Evolutionary conservation across 2,329 filamentous ascomycete genomes (phyloP).

Genomic region (Acephala macrosclerotiorum): DNA sequence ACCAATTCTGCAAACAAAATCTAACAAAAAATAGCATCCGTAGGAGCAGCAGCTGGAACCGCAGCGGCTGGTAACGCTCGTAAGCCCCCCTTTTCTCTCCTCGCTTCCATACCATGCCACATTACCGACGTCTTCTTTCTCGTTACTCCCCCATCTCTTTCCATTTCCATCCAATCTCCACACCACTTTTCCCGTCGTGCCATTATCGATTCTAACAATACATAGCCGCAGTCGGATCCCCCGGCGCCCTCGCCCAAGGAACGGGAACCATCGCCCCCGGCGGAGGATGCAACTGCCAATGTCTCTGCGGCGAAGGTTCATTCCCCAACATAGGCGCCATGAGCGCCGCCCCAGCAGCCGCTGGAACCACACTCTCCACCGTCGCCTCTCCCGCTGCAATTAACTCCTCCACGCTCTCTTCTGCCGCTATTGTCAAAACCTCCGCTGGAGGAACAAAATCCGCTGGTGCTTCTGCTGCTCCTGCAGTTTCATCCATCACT

Average conservation of each 20-base stretch:
- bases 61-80: constrained; percentile 1
- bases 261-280: constrained; percentile 25
- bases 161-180: too few species aligned
- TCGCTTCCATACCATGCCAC: background rate
- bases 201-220: constrained; percentile 1
- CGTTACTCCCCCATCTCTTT: background rate
- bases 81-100: background rate
- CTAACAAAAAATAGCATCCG: constrained; percentile 18
- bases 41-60: constrained; percentile 12
- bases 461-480: constrained; percentile 3
- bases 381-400: background rate
- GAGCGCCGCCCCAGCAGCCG: background rate
- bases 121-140: too few species aligned
- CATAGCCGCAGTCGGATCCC: constrained; percentile 21
- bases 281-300: constrained; percentile 35
- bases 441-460: background rate
- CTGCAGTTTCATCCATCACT: background rate
- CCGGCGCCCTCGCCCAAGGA: constrained; percentile 32
- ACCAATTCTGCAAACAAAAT: background rate
- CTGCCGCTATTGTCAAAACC: background rate
- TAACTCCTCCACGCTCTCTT: background rate
- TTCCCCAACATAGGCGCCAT: constrained; percentile 25
- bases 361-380: constrained; percentile 25
- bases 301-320: constrained; percentile 34
- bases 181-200: too few species aligned